Conservation (phyloP, 805 yeast species). For the Sugiyamaella mastotermitis region DNA sequence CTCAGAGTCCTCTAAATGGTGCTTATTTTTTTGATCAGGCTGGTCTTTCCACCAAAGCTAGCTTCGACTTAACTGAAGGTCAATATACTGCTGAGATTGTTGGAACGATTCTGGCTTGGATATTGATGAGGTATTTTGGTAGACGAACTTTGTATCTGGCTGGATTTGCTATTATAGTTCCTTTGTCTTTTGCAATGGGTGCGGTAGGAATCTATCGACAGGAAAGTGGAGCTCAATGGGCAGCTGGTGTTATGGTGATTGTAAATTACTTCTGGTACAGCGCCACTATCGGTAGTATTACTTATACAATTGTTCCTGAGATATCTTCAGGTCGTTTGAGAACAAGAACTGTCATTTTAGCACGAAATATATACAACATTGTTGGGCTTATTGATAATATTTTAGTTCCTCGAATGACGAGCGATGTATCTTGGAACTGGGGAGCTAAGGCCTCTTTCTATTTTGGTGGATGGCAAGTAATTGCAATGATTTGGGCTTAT, state of each 20-base stretch:
- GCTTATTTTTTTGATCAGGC: conserved; percentile 21
- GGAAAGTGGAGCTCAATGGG: conserved; percentile 15
- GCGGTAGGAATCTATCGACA: conserved; percentile 30
- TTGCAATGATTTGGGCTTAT: conserved; percentile 37
- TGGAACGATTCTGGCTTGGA: conserved; percentile 32
- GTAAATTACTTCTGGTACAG: conserved; percentile 42
- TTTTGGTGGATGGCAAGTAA: conserved; percentile 34
- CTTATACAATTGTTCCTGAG: conserved; percentile 37
- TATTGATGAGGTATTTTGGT: conserved; percentile 19
- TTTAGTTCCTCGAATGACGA: conserved; percentile 41
- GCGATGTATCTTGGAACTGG: conserved; percentile 40
- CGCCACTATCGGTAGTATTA: conserved; percentile 39
- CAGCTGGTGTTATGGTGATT: conserved; percentile 40
- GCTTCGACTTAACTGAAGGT: conserved; percentile 43
- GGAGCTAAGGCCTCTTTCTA: conserved; percentile 43
- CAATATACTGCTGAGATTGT: conserved; percentile 40
- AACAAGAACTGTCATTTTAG: conserved; percentile 37
- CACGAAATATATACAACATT: conserved; percentile 30
- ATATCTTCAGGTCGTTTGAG: conserved; percentile 37
- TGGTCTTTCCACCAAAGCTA: conserved; percentile 14
- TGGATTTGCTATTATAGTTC: conserved; percentile 34
- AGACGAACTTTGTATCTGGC: conserved; percentile 20
- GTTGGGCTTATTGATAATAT: conserved; percentile 15
- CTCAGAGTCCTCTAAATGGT: conserved; percentile 10
- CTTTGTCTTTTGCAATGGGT: conserved; percentile 40